Conservation (phyloP, 176 grass and related monocot genomes). For the Musa schizocarpa region DNA sequence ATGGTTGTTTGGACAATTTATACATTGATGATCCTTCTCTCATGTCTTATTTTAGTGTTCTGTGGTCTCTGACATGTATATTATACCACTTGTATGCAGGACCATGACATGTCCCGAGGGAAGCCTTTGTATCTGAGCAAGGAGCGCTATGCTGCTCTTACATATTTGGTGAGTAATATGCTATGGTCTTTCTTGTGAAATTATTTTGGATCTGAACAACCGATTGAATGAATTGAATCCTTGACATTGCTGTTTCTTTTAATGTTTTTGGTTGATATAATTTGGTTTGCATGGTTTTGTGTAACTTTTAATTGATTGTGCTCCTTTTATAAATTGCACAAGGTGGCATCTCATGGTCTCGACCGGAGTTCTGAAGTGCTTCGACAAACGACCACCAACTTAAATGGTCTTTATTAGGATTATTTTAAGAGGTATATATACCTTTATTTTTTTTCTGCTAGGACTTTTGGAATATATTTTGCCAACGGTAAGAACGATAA, state of each 20-base stretch:
- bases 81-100: constrained; percentile 34
- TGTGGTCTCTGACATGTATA: neutral
- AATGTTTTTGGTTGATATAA: neutral
- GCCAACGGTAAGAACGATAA: neutral
- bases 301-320: constrained; percentile 10
- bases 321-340: constrained; percentile 20
- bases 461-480: neutral
- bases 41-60: neutral
- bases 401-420: constrained; percentile 55
- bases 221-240: neutral
- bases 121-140: constrained; percentile 90
- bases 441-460: neutral
- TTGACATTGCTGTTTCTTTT: neutral
- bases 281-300: constrained; percentile 3
- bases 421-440: neutral
- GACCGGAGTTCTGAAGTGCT: constrained; percentile 91
- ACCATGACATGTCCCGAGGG: constrained; percentile 85
- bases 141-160: constrained; percentile 86
- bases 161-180: constrained; percentile 54
- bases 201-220: neutral
- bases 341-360: constrained; percentile 96
- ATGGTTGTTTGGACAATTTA: neutral
- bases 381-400: constrained; percentile 69
- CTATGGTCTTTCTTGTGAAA: constrained; percentile 7
- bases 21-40: neutral